Evolutionary conservation across 2,329 filamentous ascomycete species (phyloP).

Genomic region (Penicillium sp.): DNA sequence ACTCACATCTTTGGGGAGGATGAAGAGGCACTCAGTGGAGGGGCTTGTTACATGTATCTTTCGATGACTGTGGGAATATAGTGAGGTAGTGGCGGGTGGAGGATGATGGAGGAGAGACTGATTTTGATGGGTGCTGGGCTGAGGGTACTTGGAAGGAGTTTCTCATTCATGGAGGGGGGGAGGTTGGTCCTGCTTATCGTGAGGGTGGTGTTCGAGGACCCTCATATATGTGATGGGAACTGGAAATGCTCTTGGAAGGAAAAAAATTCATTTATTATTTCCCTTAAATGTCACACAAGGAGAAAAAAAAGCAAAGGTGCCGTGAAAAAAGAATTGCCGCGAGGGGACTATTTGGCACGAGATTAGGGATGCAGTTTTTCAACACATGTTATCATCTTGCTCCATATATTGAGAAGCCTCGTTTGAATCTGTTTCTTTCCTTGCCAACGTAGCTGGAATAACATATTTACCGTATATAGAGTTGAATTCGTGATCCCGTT

Average conservation of each 20-base stretch:
- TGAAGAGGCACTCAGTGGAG: not conserved
- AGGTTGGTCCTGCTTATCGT: not conserved
- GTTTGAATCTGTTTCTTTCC: no score
- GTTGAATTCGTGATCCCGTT: no score
- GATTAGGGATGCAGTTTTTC: no score
- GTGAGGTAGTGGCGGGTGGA: not conserved
- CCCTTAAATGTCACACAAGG: not conserved
- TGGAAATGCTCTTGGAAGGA: not conserved
- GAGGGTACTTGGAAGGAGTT: not conserved
- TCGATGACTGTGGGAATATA: not conserved
- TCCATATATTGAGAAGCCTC: no score
- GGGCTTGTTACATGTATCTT: not conserved
- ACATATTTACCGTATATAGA: no score
- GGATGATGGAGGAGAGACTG: not conserved
- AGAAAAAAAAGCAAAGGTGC: no score
- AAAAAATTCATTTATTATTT: not conserved
- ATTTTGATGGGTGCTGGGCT: not conserved
- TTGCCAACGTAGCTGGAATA: no score
- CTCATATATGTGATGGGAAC: not conserved
- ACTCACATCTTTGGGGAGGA: not conserved
- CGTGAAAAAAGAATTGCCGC: no score
- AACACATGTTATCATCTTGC: no score
- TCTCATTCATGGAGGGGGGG: not conserved
- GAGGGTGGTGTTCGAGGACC: not conserved
- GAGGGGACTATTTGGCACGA: no score